phyloP scores from a whole-genome alignment of 169 alveolate species.

The Toxoplasma gondii region DNA sequence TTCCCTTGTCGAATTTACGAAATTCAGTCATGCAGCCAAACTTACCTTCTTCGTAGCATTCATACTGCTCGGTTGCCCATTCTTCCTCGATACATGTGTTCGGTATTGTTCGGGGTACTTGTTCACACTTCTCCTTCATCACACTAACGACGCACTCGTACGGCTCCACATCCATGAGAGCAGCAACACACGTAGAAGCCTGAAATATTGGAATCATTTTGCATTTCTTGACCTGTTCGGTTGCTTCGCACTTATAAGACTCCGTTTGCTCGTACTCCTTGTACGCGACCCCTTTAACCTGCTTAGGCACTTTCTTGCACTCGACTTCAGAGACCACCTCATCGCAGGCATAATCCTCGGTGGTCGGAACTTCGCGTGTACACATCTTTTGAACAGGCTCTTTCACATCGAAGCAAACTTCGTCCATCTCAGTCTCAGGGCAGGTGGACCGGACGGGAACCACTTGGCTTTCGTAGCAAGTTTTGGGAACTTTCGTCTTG shows the following conservation, averaged over 20 bases:
- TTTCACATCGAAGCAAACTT: constrained; percentile 7
- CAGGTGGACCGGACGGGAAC: constrained; percentile 32
- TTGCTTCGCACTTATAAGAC: constrained; percentile 23
- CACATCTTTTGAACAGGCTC: constrained; percentile 27
- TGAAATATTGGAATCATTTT: not conserved
- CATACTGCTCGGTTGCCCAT: constrained; percentile 32
- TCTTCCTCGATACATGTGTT: constrained; percentile 35
- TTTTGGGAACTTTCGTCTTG: constrained; percentile 3
- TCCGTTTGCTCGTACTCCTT: constrained; percentile 2
- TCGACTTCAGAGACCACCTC: constrained; percentile 33
- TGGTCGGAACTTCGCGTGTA: constrained; percentile 24
- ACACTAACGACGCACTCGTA: constrained; percentile 32
- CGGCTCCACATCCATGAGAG: constrained; percentile 44
- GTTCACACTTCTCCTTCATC: constrained; percentile 36
- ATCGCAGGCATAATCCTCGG: constrained; percentile 27
- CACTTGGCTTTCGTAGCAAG: constrained; percentile 11
- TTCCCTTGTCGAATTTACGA: too few relatives aligned
- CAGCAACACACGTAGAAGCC: constrained; percentile 38
- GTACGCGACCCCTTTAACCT: constrained; percentile 40
- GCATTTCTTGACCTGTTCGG: constrained; percentile 43
- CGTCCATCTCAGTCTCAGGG: constrained; percentile 27
- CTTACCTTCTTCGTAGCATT: constrained; percentile 23
- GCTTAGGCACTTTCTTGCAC: constrained; percentile 26
- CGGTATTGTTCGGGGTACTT: not conserved
- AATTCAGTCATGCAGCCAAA: too few relatives aligned